Evolutionary conservation across 2,329 filamentous ascomycete genomes (phyloP), one percentile per base, ranked within the genome.

Genomic region (Penicillium sp.): DNA sequence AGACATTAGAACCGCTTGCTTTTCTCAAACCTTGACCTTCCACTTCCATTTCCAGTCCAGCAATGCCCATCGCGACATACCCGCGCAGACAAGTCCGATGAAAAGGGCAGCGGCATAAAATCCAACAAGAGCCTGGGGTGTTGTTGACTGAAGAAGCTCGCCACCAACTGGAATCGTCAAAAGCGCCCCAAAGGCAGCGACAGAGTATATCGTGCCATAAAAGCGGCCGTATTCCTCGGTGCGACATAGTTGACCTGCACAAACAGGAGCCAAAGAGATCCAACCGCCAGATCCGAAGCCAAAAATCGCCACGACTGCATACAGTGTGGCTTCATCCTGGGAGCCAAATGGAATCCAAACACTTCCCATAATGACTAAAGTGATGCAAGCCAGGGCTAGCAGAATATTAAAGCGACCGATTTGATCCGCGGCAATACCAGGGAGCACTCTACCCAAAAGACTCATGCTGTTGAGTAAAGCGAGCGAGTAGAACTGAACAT

Each of bases 201-300:
- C 64, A 20, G 72, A 74, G 53, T 79, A 80, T 50, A 77, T 70
- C 0, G 78, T 80, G 0, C 78, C 77, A 64, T 69, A 77, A 26
- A 74, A 80, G 29, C 75, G 63, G 2, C 77, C 77, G 51, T 79
- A 80, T 15, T 79, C 73, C 51, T 78, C 74, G 0, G 76, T 70
- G 4, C 74, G 67, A 49, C 77, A 80, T 0, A 78, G 68, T 41
- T 78, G 75, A 0, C 76, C 77, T 18, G 79, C 68, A 46, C 78
- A 80, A 0, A 78, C 78, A 37, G 68, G 56, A 5, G 72, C 70
- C 1, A 78, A 67, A 0, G 74, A 75, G n/a, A 80, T 63, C 64
- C 76, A 80, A 0, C 75, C 74, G 0, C 78, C 78, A 1, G 75
- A 78, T 0, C 76, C 76, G n/a, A 80, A 78, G 0, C 78, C 78